Base-by-base conservation (phyloP, 2,329 filamentous ascomycete genomes). In the Alternaria infectoria region DNA sequence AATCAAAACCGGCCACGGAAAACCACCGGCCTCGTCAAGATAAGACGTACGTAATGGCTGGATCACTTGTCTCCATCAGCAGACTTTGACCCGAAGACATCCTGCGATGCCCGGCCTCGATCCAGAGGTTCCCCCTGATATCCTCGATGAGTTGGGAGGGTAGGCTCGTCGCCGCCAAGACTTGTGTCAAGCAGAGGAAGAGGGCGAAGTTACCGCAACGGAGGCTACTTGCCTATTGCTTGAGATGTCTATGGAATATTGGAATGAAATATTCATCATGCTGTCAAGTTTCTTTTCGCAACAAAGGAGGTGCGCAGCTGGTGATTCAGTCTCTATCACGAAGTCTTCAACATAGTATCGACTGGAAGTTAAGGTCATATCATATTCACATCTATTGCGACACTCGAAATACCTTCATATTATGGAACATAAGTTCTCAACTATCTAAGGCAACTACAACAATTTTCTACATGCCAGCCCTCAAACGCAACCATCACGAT, bases 1-100 rank as follows among this genome's bases (percentile, higher is more conserved):
- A 73, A 69, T 65, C 30, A 57, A 10, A 61, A 68, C 78, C 77
- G 77, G 71, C 72, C 72, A 66, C 72, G 55, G 64, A 63, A 72
- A 65, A 61, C 71, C 74, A 77, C 77, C 77, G 77, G 76, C 75
- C 76, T 73, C 68, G 65, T 67, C 68, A 64, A 73, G 72, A 74
- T 76, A 72, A 74, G 50, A 62, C 54, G 71, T 79, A 80, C 78
- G 78, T 80, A 80, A 80, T 79, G 62, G 59, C 70, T 69, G 68
- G 66, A 74, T 74, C 71, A 69, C 56, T 72, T 66, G 54, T 64
- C 69, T 67, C 4, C 44, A 64, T 66, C 57, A 55, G 57, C 49
- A 64, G 49, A 55, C 7, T 61, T 49, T 58, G 59, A 58, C 64
- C 67, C 67, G 61, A 59, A 61, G 30, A 47, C 59, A 54, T 51